Conservation (phyloP, 31 red algal species). For the Asparagopsis taxiformis region DNA sequence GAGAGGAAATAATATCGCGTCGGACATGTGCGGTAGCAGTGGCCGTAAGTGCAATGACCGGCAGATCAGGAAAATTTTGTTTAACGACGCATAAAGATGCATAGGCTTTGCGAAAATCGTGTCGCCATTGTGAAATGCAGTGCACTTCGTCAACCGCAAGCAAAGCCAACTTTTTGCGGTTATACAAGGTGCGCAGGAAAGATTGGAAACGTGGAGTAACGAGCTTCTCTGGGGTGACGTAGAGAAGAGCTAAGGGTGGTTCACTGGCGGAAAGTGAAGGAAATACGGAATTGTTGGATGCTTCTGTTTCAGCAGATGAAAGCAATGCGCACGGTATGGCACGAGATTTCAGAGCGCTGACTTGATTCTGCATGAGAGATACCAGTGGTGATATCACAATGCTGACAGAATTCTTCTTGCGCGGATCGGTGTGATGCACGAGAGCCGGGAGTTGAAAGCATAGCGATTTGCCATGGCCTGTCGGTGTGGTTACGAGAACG, state of each 20-base stretch:
- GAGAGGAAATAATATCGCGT: constrained; percentile 54
- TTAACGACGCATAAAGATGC: constrained; percentile 49
- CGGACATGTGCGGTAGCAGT: constrained; percentile 67
- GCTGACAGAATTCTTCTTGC: constrained; percentile 34
- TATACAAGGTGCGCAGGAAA: constrained; percentile 24
- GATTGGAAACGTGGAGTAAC: constrained; percentile 11
- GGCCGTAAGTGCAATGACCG: constrained; percentile 89
- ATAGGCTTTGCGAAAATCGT: constrained; percentile 92
- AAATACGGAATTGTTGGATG: constrained; percentile 18
- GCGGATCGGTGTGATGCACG: constrained; percentile 4
- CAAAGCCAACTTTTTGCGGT: constrained; percentile 25
- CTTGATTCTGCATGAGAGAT: constrained; percentile 93
- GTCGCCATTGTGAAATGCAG: constrained; percentile 90
- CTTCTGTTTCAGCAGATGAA: constrained; percentile 26
- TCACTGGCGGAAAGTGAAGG: constrained; percentile 6
- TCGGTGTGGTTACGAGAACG: constrained; percentile 65
- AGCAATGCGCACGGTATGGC: constrained; percentile 47
- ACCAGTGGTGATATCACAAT: constrained; percentile 90
- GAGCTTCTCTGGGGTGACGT: constrained; percentile 87
- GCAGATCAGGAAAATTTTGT: constrained; percentile 55
- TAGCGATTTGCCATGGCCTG: constrained; percentile 92
- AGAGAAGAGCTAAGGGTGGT: constrained; percentile 48
- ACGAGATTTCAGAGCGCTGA: constrained; percentile 26
- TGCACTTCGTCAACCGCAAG: constrained; percentile 95
- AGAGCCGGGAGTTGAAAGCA: constrained; percentile 85